These are phyloP conservation scores for Penicillium diatomitis DNA, from an alignment of 495 filamentous ascomycete species.

Conservation along the genomic window DNA sequence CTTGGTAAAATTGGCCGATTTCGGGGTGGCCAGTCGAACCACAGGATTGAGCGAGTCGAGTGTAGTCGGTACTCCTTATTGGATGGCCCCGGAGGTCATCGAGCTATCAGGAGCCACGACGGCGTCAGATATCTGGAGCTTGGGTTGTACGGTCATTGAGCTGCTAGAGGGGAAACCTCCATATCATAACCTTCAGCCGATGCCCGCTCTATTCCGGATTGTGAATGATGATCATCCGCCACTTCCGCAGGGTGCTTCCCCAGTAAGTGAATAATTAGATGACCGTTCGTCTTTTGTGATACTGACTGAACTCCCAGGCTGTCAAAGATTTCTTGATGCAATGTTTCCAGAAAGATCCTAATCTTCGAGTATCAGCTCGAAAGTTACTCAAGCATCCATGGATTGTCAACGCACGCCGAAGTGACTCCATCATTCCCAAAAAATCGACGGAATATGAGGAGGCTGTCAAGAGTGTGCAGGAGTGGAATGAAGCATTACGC, in stretches of 20 bases:
- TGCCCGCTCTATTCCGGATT: constrained; percentile 96
- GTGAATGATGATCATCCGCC: constrained; percentile 99
- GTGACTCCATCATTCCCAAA: constrained; percentile 74
- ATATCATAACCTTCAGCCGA: constrained; percentile 91
- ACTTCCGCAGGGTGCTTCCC: constrained; percentile 87
- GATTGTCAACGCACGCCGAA: constrained; percentile 82
- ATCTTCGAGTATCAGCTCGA: constrained; percentile 83
- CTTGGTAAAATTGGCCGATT: constrained; percentile 93
- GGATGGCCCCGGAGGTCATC: constrained; percentile 99
- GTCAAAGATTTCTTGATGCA: constrained; percentile 97
- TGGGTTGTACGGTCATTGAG: constrained; percentile 97
- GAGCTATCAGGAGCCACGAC: constrained; percentile 96
- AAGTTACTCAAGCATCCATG: constrained; percentile 91
- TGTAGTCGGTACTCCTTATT: constrained; percentile 96
- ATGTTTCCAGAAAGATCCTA: constrained; percentile 98
- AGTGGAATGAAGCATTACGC: constrained; percentile 94
- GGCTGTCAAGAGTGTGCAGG: constrained; percentile 92
- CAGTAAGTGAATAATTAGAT: constrained; percentile 36
- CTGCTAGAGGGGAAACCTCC: constrained; percentile 93
- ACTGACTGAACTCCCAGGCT: constrained; percentile 47
- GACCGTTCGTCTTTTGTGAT: not conserved
- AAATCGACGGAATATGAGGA: constrained; percentile 86
- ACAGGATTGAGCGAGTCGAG: constrained; percentile 84
- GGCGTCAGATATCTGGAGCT: constrained; percentile 96
- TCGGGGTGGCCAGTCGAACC: constrained; percentile 92